Evolutionary conservation across 371 early-diverging fungal species (phyloP), one percentile per base, ranked within the genome.

Genomic region (Rhizopus sp.): DNA sequence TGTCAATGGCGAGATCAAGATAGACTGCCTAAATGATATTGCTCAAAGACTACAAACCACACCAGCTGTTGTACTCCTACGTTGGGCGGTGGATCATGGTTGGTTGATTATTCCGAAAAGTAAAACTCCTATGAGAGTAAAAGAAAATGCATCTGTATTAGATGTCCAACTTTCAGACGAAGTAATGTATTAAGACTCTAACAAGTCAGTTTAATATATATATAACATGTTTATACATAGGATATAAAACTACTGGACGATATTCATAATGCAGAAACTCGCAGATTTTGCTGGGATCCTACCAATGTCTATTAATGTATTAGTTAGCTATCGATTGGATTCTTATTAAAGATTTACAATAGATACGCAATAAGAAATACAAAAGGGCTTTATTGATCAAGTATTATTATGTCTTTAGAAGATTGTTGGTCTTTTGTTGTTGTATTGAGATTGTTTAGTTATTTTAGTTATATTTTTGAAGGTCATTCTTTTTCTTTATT

Each of bases 271-370:
- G 45, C 57, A 2, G 49, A 74, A 17, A 53, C 64, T 37, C 54
- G 57, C 17, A 73, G 85, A n/a, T 89, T 87, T 58, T 91, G 91
- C 61, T 91, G 91, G 91, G 86, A 91, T 55, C 87, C 90, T 17
- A 52, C 39, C 12, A 55, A 45, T 30, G 38, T 61, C 31, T 40
- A 33, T 30, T 59, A 48, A 48, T 23, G 2, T 23, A 23, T 23
- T 23, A 23, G 2, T 23, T 23, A 23, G 23, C 23, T 23, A 23
- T 23, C 23, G 23, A 23, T 23, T 23, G 23, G 2, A 23, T 23
- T 23, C 23, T 23, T 23, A 2, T 23, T 23, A 23, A 23, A 23
- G 23, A 23, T 23, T 23, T 23, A 23, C 23, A 23, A 23, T 23
- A 23, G 23, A 23, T 23, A 23, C 23, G 23, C 23, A 23, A 23